phyloP scores from a whole-genome alignment of 768 basidiomycete species.

The Termitomyces sp. region DNA sequence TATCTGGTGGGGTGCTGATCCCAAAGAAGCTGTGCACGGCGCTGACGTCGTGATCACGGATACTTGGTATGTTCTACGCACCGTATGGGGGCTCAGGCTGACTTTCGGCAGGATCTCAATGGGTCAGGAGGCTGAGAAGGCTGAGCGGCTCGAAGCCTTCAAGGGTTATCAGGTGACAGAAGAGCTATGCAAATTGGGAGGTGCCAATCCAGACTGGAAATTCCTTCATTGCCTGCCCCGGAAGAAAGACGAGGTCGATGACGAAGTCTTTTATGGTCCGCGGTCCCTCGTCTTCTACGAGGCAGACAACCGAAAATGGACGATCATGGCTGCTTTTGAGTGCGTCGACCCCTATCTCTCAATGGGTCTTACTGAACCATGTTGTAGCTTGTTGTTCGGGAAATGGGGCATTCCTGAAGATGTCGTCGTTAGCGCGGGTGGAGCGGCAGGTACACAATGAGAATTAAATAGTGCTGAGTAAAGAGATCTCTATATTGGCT shows the following conservation, averaged over 20 bases:
- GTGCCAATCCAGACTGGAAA: slow-evolving; percentile 84
- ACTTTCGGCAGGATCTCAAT: slow-evolving; percentile 80
- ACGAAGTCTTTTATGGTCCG: slow-evolving; percentile 94
- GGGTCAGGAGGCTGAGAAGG: slow-evolving; percentile 97
- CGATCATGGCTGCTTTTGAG: slow-evolving; percentile 91
- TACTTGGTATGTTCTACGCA: slow-evolving; percentile 68
- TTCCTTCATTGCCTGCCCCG: slow-evolving; percentile 96
- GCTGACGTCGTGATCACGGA: slow-evolving; percentile 98
- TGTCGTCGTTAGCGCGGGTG: no score
- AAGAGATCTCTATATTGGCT: no score
- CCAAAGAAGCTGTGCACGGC: slow-evolving; percentile 80
- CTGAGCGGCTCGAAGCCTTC: slow-evolving; percentile 81
- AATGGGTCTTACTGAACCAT: not conserved
- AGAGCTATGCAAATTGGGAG: slow-evolving; percentile 72
- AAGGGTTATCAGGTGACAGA: slow-evolving; percentile 94
- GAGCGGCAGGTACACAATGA: no score
- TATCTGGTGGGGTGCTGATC: slow-evolving; percentile 75
- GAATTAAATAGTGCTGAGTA: no score
- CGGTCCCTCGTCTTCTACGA: slow-evolving; percentile 91
- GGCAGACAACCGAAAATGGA: slow-evolving; percentile 97
- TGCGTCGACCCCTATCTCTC: slow-evolving; percentile 33
- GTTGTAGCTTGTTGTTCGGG: slow-evolving; percentile 4
- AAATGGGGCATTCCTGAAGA: slow-evolving; percentile 10
- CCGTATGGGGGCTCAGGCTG: not conserved
- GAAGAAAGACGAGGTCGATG: slow-evolving; percentile 91